Evolutionary conservation across 257 asterid species (phyloP), one percentile per base, ranked within the genome.

Genomic region (Verbascum thapsus): DNA sequence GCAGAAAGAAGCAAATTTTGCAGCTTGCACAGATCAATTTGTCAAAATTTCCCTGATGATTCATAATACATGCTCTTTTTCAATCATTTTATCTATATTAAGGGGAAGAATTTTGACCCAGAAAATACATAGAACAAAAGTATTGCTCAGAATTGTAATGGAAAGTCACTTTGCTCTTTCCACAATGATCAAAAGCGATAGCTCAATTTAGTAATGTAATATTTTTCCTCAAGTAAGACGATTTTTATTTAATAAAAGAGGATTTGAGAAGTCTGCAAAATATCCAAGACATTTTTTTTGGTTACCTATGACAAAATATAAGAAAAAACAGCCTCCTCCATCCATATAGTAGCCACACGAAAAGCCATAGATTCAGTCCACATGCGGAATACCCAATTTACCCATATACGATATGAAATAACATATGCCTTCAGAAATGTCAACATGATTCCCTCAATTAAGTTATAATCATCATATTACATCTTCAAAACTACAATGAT

Each of bases 401-500:
- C 18, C 62, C 32, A 26, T 26, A 26, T 6, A 32, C 62, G 8
- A 10, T 20, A 17, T 26, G 48, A 56, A 56, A 56, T 11, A 56
- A 56, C 7, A 22, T n/a, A 9, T 10, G 62, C 17, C 47, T 2
- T 35, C 10, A 37, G 20, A 55, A 23, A 35, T 5, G 10, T 34
- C 10, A 55, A 16, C 30, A 17, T 8, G 60, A 30, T 34, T 54
- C 67, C 18, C 26, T 61, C 23, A 58, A 15, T 6, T 41, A 23
- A 53, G 37, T 15, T 15, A 54, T 15, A 64, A 8, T 56, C 62
- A 56, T 10, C 47, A 56, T 5, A 55, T 34, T 55, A 18, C 35
- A 37, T 56, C 19, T 41, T 11, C 49, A 42, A 3, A 12, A 11
- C 49, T 42, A 56, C 35, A 56, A 38, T 56, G 19, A 35, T 18